Evolutionary conservation across 176 grass and related monocot genomes (phyloP), one percentile per base, ranked within the genome.

Genomic region (Ananas comosus): DNA sequence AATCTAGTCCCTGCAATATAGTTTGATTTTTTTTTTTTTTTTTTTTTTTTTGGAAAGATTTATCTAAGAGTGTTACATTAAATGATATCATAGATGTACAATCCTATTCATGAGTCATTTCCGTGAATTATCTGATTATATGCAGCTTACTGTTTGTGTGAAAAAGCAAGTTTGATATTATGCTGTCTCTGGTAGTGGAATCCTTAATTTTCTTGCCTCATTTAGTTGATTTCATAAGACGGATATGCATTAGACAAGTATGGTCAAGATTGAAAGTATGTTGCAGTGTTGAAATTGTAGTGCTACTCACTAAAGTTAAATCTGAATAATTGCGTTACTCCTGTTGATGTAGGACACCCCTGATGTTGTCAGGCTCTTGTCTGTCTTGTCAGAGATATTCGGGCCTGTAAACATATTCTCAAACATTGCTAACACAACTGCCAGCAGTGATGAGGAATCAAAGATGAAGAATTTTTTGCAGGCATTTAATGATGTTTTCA

Each of bases 311-410:
- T 9, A 9, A 59, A 59, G 14, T 59, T 21, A 17, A 17, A 59
- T 59, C 12, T 29, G 3, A 51, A 51, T 66, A 63, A 19, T 18
- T 48, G 53, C 12, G n/a, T 64, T 64, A 28, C 8, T 68, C 71
- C 66, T 10, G 66, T 82, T 80, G 65, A 50, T 90, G 77, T 86
- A 92, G 89, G 86, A 97, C 65, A 80, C 80, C 64, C 79, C 79
- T 57, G 53, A 68, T 80, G 74, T 79, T 81, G 71, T 97, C 68
- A 79, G 83, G 51, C 81, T 97, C 80, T 80, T 97, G 9, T 72
- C 69, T 53, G 51, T 76, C 70, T 77, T 97, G 66, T 81, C 77
- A 83, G 77, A 92, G 70, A 89, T 86, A 78, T 96, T 92, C 54
- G 79, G 79, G 51, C 86, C 89, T 79, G 78, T 10, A 51, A 64